Percentiles rank a stretch among this genome's conserved stretches.
Conservation (phyloP, 192 early-diverging fungal genomes). For the Pilobolus umbonatus region DNA sequence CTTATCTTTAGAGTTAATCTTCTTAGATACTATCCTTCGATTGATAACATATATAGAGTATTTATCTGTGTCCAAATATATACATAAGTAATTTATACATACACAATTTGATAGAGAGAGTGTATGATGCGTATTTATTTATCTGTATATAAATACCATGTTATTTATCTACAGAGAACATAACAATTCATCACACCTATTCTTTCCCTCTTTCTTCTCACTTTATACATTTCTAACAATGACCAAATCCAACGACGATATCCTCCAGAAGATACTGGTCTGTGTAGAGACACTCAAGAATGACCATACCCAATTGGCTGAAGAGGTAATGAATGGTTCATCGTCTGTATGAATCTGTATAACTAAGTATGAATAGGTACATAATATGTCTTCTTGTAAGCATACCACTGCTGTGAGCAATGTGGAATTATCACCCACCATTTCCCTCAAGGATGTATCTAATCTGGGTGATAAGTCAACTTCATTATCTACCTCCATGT, state of each 20-base stretch:
- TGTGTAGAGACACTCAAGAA: slow-evolving; percentile 24
- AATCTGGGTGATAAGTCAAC: background rate
- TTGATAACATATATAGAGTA: too few relatives aligned
- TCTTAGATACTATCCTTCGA: too few relatives aligned
- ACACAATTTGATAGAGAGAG: too few relatives aligned
- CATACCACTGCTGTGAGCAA: too few relatives aligned
- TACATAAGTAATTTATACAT: too few relatives aligned
- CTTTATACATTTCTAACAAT: slow-evolving; percentile 8
- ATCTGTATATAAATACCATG: too few relatives aligned
- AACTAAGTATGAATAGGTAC: slow-evolving; percentile 2
- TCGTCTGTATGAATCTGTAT: background rate
- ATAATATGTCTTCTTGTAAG: background rate
- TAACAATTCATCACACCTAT: slow-evolving; percentile 16
- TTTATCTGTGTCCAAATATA: too few relatives aligned
- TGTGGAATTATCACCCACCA: background rate
- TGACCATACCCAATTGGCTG: slow-evolving; percentile 22
- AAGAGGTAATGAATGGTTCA: slow-evolving; percentile 18
- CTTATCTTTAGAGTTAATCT: too few relatives aligned
- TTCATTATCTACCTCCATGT: slow-evolving; percentile 3
- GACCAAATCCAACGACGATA: slow-evolving; percentile 11
- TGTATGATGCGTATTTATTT: too few relatives aligned
- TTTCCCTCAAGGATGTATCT: background rate
- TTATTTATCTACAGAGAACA: slow-evolving; percentile 21
- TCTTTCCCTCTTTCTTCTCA: slow-evolving; percentile 19
- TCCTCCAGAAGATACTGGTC: slow-evolving; percentile 22